Conservation (phyloP, 306 rosid genomes). For the Prunus campanulata region DNA sequence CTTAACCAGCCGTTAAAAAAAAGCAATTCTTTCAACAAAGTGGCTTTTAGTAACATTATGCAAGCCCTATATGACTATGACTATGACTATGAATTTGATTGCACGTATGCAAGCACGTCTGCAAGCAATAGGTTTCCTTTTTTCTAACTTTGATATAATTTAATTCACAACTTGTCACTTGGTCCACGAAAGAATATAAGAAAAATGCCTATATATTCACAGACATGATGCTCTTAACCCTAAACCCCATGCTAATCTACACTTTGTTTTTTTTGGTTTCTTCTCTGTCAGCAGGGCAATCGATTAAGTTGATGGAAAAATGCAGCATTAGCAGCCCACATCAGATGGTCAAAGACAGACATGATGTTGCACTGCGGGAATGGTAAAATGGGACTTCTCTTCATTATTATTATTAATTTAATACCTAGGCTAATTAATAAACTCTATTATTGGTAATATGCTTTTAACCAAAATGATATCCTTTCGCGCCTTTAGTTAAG, state of each 20-base stretch:
- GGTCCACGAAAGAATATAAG: neutral
- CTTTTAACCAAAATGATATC: neutral
- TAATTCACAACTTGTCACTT: conserved; percentile 1
- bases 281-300: neutral
- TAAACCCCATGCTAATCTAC: neutral
- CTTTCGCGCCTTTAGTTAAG: neutral
- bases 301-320: neutral
- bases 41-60: conserved; percentile 8
- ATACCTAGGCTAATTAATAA: neutral
- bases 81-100: neutral
- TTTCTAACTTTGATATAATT: neutral
- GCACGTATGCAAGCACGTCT: neutral
- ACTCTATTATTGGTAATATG: neutral
- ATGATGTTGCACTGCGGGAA: conserved; percentile 26
- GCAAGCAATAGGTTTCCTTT: neutral
- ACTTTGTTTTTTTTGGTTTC: neutral
- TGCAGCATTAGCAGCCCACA: neutral
- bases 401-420: neutral
- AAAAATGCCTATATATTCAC: conserved; percentile 5
- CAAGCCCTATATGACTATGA: neutral
- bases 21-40: conserved; percentile 9
- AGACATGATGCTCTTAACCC: conserved; percentile 9
- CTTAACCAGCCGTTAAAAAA: neutral
- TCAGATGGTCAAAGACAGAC: conserved; percentile 4
- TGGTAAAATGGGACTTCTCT: neutral